Base-by-base conservation (phyloP, 345 rosid species). In the Mercurialis annua region DNA sequence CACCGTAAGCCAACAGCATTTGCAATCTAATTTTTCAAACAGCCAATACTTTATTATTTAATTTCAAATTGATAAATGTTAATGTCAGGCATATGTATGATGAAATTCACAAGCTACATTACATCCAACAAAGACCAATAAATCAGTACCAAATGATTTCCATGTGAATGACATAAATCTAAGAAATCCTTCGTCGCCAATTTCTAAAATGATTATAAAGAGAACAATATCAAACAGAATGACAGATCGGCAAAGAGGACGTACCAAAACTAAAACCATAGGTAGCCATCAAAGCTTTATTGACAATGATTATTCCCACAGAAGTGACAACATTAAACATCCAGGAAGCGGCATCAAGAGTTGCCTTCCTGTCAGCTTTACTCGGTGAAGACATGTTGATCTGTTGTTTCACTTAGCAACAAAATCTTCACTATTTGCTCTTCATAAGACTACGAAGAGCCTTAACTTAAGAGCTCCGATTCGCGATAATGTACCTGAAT, bases 311-410 rank as follows among this genome's bases (percentile, higher is more conserved):
- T 59, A 95, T 92, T 48, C 99, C 99, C 68, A 95, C 99, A 29
- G 99, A 95, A 5, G 98, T 90, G 71, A 95, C 97, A 42, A 95
- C 90, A 65, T 95, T 95, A 87, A 95, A 95, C 71, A 90, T 73
- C 99, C 99, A 95, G 63, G 99, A 87, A 29, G 96, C 96, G 27
- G 83, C 85, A 82, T 95, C 99, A n/a, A 86, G 58, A 21, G 90
- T 48, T 15, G 93, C 96, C 75, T 88, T 95, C 78, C 57, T 83
- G 66, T 95, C 87, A 59, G 85, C 86, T 73, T 90, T 88, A 85
- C 77, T 90, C 66, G 85, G 67, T 23, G 83, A 80, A 74, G 84
- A 71, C 99, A 89, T 92, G 61, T 60, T 82, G 57, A 65, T 63
- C 62, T 24, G 18, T 21, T 23, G 46, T 65, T 60, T 62, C 60